These are phyloP conservation scores for Fabrea salina DNA, from an alignment of 169 alveolate species.

Conservation along the genomic window DNA sequence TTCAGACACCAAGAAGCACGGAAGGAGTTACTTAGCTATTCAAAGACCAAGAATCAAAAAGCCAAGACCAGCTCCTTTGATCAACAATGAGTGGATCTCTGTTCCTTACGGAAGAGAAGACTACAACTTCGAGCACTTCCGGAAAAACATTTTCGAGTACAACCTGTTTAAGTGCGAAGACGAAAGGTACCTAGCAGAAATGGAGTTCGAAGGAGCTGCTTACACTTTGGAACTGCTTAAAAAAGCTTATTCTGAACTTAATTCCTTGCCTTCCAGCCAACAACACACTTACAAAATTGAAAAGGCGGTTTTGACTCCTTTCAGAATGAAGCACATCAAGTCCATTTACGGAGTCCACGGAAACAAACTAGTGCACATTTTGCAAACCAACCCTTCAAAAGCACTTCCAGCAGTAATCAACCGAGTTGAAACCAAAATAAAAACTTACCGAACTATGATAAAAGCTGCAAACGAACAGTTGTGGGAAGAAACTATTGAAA, in stretches of 20 bases:
- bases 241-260: conserved; percentile 49
- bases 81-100: conserved; percentile 71
- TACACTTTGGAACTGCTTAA: conserved; percentile 58
- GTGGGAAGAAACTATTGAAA: conserved; percentile 74
- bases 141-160: conserved; percentile 81
- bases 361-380: conserved; percentile 52
- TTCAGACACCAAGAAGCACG: conserved; percentile 1
- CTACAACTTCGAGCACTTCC: conserved; percentile 68
- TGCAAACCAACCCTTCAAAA: conserved; percentile 62
- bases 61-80: not conserved
- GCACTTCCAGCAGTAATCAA: conserved; percentile 67
- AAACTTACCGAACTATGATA: conserved; percentile 57
- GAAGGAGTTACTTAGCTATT: not conserved
- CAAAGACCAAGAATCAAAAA: conserved; percentile 13
- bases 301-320: conserved; percentile 43
- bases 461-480: conserved; percentile 55
- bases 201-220: conserved; percentile 61
- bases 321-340: conserved; percentile 58
- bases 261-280: conserved; percentile 38
- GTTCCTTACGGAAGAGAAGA: conserved; percentile 85
- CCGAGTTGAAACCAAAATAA: conserved; percentile 64
- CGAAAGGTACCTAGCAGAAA: conserved; percentile 79
- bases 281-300: conserved; percentile 46
- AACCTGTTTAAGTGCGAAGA: conserved; percentile 82
- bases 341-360: conserved; percentile 74